A percentile compares a stretch with the other conserved stretches of the same genome.
Evolutionary conservation across 2,329 filamentous ascomycete species (phyloP).

Genomic region (Stagonosporopsis cucurbitacearum): DNA sequence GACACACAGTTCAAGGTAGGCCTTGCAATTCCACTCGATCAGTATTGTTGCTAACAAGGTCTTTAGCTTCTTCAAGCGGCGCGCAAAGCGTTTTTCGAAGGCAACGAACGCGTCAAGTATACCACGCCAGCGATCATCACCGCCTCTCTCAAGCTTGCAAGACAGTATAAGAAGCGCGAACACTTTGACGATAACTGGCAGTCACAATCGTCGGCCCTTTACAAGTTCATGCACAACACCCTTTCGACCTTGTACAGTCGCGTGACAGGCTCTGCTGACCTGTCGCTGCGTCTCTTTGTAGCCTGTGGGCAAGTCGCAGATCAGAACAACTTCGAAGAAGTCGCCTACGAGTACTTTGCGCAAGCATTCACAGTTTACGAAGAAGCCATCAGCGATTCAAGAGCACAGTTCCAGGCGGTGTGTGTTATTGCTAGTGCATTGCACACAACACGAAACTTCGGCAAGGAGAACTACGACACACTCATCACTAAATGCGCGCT

Average conservation of each 20-base stretch:
- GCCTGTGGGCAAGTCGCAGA: conserved; percentile 92
- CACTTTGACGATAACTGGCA: conserved; percentile 82
- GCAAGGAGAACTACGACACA: conserved; percentile 97
- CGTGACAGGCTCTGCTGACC: conserved; percentile 84
- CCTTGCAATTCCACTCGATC: background rate
- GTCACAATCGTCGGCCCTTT: conserved; percentile 77
- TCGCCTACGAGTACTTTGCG: conserved; percentile 97
- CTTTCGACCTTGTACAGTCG: conserved; percentile 87
- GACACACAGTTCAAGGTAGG: conserved; percentile 84
- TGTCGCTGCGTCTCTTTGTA: conserved; percentile 87
- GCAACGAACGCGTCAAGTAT: conserved; percentile 93
- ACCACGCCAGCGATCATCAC: conserved; percentile 94
- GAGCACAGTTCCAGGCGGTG: conserved; percentile 97
- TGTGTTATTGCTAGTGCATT: conserved; percentile 90
- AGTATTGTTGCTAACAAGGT: conserved; percentile 15
- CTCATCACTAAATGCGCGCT: conserved; percentile 97
- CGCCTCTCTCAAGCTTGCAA: conserved; percentile 84
- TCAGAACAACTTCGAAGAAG: conserved; percentile 89
- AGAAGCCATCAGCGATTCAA: conserved; percentile 91
- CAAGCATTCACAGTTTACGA: conserved; percentile 99
- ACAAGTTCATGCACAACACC: conserved; percentile 93
- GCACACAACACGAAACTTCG: conserved; percentile 87
- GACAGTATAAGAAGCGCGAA: conserved; percentile 87
- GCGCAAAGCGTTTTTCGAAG: conserved; percentile 85
- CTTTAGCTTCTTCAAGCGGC: conserved; percentile 79